These are phyloP conservation scores for Polyplosphaeria fusca DNA, from an alignment of 495 filamentous ascomycete genomes.

Conservation along the genomic window DNA sequence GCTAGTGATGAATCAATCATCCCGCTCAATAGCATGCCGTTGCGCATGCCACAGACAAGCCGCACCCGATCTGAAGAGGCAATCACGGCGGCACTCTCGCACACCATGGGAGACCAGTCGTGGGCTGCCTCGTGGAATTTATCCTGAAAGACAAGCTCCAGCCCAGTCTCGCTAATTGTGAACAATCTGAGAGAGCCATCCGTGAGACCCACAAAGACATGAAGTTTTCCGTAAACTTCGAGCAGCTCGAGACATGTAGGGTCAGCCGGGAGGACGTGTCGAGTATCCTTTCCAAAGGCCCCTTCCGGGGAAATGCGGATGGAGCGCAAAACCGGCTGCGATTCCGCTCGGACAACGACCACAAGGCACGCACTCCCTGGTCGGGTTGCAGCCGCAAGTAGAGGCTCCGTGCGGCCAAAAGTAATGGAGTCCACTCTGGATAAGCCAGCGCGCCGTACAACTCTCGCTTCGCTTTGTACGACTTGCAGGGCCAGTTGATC, in stretches of 20 bases:
- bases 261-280: conserved; percentile 6
- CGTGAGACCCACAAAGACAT: conserved; percentile 17
- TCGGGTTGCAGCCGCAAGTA: conserved; percentile 28
- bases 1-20: not conserved
- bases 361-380: conserved; percentile 5
- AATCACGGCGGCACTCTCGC: conserved; percentile 28
- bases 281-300: not conserved
- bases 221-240: conserved; percentile 1
- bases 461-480: conserved; percentile 18
- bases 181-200: conserved; percentile 8
- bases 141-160: conserved; percentile 5
- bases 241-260: conserved; percentile 28
- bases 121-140: not conserved
- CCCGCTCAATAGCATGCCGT: conserved; percentile 28
- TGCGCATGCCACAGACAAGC: conserved; percentile 37
- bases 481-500: conserved; percentile 32
- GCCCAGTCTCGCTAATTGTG: not conserved
- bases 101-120: conserved; percentile 6
- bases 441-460: conserved; percentile 3
- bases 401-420: not conserved
- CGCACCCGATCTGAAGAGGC: not conserved
- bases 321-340: conserved; percentile 6
- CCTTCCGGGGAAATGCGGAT: conserved; percentile 1
- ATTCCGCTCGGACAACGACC: conserved; percentile 3
- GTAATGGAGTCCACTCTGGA: not conserved